A percentile compares a stretch with the other conserved stretches of the same genome.
These are phyloP conservation scores for Penicillium expansum DNA, from an alignment of 2,329 filamentous ascomycete genomes.

Conservation along the genomic window DNA sequence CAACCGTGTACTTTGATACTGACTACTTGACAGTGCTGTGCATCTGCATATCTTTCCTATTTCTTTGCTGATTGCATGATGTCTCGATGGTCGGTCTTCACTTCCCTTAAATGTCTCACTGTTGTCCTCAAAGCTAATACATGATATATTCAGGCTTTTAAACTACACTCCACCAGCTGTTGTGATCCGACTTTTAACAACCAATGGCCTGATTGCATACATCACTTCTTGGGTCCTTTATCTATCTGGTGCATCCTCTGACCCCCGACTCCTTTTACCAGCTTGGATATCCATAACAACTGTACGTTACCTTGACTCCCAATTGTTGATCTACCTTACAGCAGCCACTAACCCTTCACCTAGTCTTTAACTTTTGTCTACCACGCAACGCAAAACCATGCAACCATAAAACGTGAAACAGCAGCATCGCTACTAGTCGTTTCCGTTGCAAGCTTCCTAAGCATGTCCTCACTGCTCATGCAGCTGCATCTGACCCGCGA, in stretches of 20 bases:
- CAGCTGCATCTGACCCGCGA: constrained; percentile 64
- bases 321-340: neutral
- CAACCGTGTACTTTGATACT: neutral
- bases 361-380: constrained; percentile 72
- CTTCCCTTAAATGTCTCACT: neutral
- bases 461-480: constrained; percentile 66
- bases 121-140: neutral
- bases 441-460: constrained; percentile 72
- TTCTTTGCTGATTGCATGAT: constrained; percentile 83
- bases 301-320: constrained; percentile 44
- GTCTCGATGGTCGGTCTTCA: constrained; percentile 66
- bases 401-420: constrained; percentile 76
- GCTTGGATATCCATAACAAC: constrained; percentile 77
- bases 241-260: constrained; percentile 66
- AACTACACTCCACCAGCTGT: constrained; percentile 78
- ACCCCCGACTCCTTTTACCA: constrained; percentile 68
- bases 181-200: constrained; percentile 73
- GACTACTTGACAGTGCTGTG: constrained; percentile 56
- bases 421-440: constrained; percentile 74
- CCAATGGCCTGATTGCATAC: constrained; percentile 72
- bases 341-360: neutral
- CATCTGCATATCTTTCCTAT: constrained; percentile 74
- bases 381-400: constrained; percentile 73
- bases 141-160: constrained; percentile 61
- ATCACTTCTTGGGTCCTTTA: constrained; percentile 70